Conservation (phyloP, 2,329 filamentous ascomycete species). For the Trichoderma sp. region DNA sequence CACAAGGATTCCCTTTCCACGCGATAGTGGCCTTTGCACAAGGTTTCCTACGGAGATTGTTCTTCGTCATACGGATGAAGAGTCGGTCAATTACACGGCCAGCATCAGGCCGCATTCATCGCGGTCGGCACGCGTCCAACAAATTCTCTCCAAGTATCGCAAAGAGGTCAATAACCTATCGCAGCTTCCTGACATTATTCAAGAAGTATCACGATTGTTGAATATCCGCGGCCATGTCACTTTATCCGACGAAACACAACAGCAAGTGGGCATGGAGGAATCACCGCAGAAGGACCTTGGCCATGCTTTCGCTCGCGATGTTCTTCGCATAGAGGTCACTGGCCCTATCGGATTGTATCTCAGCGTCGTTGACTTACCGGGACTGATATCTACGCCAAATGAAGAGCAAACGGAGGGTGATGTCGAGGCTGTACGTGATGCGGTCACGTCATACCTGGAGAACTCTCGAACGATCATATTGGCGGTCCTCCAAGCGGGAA, state of each 20-base stretch:
- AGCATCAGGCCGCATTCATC: conserved; percentile 10
- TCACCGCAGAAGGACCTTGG: not conserved
- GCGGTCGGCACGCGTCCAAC: not conserved
- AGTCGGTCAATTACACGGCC: not conserved
- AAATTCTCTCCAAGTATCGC: not conserved
- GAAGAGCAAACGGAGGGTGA: conserved; percentile 6
- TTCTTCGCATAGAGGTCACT: not conserved
- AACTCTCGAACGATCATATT: conserved; percentile 17
- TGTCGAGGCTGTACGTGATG: not conserved
- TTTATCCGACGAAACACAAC: too few relatives aligned
- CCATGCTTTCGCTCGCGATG: not conserved
- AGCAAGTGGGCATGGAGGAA: too few relatives aligned
- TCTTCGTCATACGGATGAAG: conserved; percentile 41
- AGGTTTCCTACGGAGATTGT: conserved; percentile 59
- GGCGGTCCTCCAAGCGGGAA: not conserved
- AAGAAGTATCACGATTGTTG: not conserved
- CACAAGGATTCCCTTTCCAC: conserved; percentile 56
- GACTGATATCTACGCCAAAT: not conserved
- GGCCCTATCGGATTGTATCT: conserved; percentile 13
- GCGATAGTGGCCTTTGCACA: conserved; percentile 56
- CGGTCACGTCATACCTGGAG: not conserved
- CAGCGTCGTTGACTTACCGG: conserved; percentile 16
- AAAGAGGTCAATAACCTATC: not conserved
- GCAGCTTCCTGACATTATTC: not conserved
- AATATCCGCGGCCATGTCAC: not conserved